Evolutionary conservation across 2,329 filamentous ascomycete species (phyloP).

Genomic region (Colletotrichum kahawae): DNA sequence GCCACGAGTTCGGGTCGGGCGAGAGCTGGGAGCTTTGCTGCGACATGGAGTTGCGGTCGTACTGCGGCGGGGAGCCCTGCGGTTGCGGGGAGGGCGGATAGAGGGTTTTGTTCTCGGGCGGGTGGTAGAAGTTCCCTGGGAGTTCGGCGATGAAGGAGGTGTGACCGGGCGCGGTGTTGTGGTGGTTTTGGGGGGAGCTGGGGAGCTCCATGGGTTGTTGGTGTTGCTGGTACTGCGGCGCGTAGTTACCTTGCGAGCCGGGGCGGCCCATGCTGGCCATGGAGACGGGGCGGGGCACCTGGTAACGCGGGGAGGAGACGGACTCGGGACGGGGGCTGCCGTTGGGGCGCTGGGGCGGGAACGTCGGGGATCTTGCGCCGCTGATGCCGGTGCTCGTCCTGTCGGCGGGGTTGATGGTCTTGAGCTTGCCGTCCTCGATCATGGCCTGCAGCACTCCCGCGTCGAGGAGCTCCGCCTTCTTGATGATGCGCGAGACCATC

Average conservation of each 20-base stretch:
- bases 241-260: constrained; percentile 17
- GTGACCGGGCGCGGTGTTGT: constrained; percentile 24
- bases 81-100: constrained; percentile 29
- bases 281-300: constrained; percentile 40
- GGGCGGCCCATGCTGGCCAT: constrained; percentile 32
- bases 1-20: constrained; percentile 36
- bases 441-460: constrained; percentile 69
- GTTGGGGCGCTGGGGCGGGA: neutral
- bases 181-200: constrained; percentile 23
- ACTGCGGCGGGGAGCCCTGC: constrained; percentile 20
- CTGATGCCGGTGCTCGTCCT: constrained; percentile 38
- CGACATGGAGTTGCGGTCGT: constrained; percentile 27
- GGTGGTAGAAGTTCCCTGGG: constrained; percentile 54
- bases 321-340: constrained; percentile 27
- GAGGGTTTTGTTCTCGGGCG: constrained; percentile 33
- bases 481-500: constrained; percentile 72
- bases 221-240: constrained; percentile 23
- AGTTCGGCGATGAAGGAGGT: constrained; percentile 42
- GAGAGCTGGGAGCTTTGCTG: constrained; percentile 22
- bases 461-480: constrained; percentile 74
- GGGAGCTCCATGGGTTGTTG: constrained; percentile 19
- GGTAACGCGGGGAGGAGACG: constrained; percentile 39
- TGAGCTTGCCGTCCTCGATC: constrained; percentile 68
- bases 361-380: constrained; percentile 10
- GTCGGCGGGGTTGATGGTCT: constrained; percentile 61